A percentile compares a stretch with the other conserved stretches of the same genome.
phyloP scores from a whole-genome alignment of 2,329 filamentous ascomycete genomes.

The Aspergillus texensis region DNA sequence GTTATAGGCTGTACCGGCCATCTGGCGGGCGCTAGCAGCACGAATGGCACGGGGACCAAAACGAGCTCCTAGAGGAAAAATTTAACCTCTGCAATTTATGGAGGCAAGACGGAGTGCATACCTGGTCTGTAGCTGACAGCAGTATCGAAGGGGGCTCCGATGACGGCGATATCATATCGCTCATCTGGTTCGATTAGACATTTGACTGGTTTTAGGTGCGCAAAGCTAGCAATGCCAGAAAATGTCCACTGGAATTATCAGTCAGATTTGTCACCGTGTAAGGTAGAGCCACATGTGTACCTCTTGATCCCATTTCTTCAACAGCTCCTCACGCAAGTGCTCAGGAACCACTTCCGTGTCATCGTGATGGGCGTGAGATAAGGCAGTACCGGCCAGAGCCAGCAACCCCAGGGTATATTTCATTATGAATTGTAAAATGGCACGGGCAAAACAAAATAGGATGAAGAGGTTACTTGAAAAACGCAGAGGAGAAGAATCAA shows the following conservation, averaged over 20 bases:
- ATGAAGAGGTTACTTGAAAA: neutral
- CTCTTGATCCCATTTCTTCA: slow-evolving; percentile 53
- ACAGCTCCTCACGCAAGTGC: slow-evolving; percentile 45
- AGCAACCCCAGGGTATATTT: slow-evolving; percentile 35
- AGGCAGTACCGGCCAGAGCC: slow-evolving; percentile 35
- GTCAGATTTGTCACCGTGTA: neutral
- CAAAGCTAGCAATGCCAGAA: slow-evolving; percentile 74
- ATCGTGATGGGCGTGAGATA: slow-evolving; percentile 44
- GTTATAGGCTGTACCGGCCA: slow-evolving; percentile 79
- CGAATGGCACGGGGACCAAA: slow-evolving; percentile 89
- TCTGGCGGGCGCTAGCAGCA: slow-evolving; percentile 79
- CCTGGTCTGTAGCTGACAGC: slow-evolving; percentile 71
- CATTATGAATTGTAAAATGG: slow-evolving; percentile 21
- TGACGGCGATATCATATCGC: slow-evolving; percentile 70
- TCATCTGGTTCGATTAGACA: slow-evolving; percentile 68
- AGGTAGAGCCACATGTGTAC: slow-evolving; percentile 29
- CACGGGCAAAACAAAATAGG: neutral
- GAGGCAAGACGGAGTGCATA: slow-evolving; percentile 34
- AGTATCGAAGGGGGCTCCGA: slow-evolving; percentile 75
- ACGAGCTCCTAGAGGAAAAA: slow-evolving; percentile 58
- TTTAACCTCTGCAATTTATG: neutral
- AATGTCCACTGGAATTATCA: slow-evolving; percentile 60
- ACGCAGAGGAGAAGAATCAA: slow-evolving; percentile 3
- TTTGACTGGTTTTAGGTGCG: slow-evolving; percentile 69
- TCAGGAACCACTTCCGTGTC: slow-evolving; percentile 43